phyloP scores from a whole-genome alignment of 2,329 filamentous ascomycete genomes.

The Grosmannia penicillata region DNA sequence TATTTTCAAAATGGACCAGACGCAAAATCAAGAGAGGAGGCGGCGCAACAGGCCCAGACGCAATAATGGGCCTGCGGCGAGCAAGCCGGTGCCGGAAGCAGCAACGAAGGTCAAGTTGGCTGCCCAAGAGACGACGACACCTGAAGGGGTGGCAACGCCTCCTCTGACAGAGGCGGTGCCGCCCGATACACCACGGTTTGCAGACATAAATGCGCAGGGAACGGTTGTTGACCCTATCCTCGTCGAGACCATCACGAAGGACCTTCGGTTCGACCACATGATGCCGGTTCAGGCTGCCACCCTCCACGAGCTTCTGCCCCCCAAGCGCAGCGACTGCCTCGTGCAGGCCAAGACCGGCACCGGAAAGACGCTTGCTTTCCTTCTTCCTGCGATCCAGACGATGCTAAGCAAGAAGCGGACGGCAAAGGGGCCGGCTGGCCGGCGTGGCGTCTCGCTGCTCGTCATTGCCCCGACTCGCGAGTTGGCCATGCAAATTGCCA shows the following conservation, averaged over 20 bases:
- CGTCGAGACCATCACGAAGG: conserved; percentile 30
- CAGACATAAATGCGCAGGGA: conserved; percentile 22
- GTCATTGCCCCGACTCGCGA: conserved; percentile 59
- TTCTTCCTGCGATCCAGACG: conserved; percentile 69
- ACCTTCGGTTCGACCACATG: conserved; percentile 36
- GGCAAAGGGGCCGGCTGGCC: conserved; percentile 8
- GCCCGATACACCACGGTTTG: conserved; percentile 29
- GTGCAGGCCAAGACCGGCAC: conserved; percentile 81
- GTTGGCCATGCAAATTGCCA: conserved; percentile 53
- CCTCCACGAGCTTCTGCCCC: conserved; percentile 30
- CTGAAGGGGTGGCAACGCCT: conserved; percentile 14
- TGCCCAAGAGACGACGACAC: too few species aligned
- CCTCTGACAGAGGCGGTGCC: conserved; percentile 23
- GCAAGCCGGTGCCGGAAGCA: too few species aligned
- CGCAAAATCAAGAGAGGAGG: too few species aligned
- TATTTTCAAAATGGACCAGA: too few species aligned
- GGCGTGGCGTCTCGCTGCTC: conserved; percentile 38
- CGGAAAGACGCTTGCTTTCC: conserved; percentile 73
- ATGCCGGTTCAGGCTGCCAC: conserved; percentile 40
- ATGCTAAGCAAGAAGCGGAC: conserved; percentile 34
- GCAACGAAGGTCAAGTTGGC: too few species aligned
- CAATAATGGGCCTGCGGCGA: too few species aligned
- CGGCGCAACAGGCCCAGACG: too few species aligned
- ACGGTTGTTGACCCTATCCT: conserved; percentile 30
- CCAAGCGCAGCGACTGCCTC: conserved; percentile 35